phyloP scores from a whole-genome alignment of 305 asterid genomes.

The Solanum hybrid region DNA sequence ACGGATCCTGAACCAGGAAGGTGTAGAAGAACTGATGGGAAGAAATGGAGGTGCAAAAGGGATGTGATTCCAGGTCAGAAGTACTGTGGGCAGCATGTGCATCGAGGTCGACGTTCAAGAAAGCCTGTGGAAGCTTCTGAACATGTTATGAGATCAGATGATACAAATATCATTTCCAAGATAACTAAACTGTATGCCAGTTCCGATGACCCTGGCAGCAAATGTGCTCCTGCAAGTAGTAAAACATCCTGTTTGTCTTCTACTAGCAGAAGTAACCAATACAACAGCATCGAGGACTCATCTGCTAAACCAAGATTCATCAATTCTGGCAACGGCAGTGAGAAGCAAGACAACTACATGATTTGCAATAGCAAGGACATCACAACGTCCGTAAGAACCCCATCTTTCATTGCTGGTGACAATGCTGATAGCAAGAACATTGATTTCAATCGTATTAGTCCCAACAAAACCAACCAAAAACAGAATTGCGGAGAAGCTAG shows the following conservation, averaged over 20 bases:
- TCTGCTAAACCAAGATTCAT: not conserved
- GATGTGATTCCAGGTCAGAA: slow-evolving; percentile 39
- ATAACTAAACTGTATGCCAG: not conserved
- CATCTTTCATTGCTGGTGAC: not conserved
- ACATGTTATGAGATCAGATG: not conserved
- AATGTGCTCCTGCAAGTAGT: slow-evolving; percentile 10
- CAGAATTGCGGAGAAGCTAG: slow-evolving; percentile 10
- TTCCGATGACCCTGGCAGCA: slow-evolving; percentile 8
- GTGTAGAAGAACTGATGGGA: slow-evolving; percentile 75
- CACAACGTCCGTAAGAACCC: not conserved
- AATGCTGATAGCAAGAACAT: slow-evolving; percentile 10
- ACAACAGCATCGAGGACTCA: not conserved
- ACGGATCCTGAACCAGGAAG: slow-evolving; percentile 63
- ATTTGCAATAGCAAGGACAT: not conserved
- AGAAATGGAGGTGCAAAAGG: slow-evolving; percentile 74
- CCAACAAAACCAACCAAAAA: slow-evolving; percentile 4
- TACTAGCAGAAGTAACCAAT: not conserved
- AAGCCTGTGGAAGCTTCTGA: slow-evolving; percentile 58
- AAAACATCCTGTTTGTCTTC: slow-evolving; percentile 6
- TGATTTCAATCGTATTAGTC: slow-evolving; percentile 4
- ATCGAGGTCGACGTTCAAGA: slow-evolving; percentile 77
- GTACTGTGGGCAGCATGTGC: slow-evolving; percentile 65
- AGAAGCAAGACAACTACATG: not conserved
- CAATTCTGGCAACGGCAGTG: not conserved
- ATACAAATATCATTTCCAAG: not conserved